Evolutionary conservation across 2,329 filamentous ascomycete species (phyloP).

Genomic region (Periglandula ipomoeae): DNA sequence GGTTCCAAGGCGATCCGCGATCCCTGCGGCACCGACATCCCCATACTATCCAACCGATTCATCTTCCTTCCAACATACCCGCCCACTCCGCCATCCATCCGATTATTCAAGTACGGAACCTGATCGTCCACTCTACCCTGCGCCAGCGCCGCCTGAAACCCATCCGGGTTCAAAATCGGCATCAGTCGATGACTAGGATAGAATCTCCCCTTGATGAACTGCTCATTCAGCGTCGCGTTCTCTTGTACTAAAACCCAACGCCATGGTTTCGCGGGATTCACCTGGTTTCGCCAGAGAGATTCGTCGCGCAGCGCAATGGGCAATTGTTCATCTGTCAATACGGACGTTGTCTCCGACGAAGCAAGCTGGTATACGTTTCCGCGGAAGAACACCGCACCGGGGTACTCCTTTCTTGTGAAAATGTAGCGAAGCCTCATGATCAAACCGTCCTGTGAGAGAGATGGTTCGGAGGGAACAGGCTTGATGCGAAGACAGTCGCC

Average conservation of each 20-base stretch:
- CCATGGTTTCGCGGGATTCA: slow-evolving; percentile 24
- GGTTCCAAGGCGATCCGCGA: slow-evolving; percentile 25
- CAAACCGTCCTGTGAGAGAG: slow-evolving; percentile 20
- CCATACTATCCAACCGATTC: slow-evolving; percentile 34
- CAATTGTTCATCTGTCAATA: slow-evolving; percentile 27
- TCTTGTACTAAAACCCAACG: slow-evolving; percentile 33
- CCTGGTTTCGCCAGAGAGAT: slow-evolving; percentile 29
- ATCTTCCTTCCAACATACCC: slow-evolving; percentile 31
- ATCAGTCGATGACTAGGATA: slow-evolving; percentile 47
- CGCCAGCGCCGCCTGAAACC: slow-evolving; percentile 27
- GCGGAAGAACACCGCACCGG: slow-evolving; percentile 29
- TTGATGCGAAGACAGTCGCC: slow-evolving; percentile 40
- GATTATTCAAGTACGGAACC: slow-evolving; percentile 43
- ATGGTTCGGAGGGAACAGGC: slow-evolving; percentile 27
- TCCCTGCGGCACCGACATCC: slow-evolving; percentile 30
- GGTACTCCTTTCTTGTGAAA: slow-evolving; percentile 25
- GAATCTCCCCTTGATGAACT: slow-evolving; percentile 44
- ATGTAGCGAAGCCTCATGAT: slow-evolving; percentile 33
- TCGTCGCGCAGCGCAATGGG: slow-evolving; percentile 32
- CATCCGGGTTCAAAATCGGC: slow-evolving; percentile 35
- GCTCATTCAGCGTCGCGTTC: slow-evolving; percentile 37
- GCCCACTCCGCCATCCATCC: slow-evolving; percentile 32
- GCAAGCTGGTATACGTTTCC: slow-evolving; percentile 31
- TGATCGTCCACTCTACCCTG: slow-evolving; percentile 33
- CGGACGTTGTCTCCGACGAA: slow-evolving; percentile 17